Percentiles rank a stretch among this genome's conserved stretches.
Conservation (phyloP, 352 stramenopile species). For the Globisporangium acanthophoron region DNA sequence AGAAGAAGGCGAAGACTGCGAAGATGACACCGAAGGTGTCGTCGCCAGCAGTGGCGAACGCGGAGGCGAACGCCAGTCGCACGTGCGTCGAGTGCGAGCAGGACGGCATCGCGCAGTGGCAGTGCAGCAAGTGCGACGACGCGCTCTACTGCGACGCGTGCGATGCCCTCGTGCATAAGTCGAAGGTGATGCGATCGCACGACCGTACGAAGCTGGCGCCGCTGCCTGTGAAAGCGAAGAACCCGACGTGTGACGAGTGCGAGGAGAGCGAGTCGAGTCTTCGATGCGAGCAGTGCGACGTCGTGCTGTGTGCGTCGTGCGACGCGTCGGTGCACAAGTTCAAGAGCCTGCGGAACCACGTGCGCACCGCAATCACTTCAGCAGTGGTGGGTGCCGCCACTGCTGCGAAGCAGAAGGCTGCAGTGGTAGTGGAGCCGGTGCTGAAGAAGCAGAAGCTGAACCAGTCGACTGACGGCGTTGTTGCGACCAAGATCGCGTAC, state of each 20-base stretch:
- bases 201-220: conserved; percentile 32
- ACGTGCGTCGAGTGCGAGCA: conserved; percentile 69
- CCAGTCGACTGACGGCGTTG: neutral
- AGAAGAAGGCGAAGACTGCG: conserved; percentile 6
- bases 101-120: conserved; percentile 31
- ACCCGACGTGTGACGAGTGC: conserved; percentile 47
- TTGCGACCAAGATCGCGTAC: conserved; percentile 15
- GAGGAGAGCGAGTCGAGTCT: conserved; percentile 31
- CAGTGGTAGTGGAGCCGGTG: conserved; percentile 8
- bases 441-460: conserved; percentile 18
- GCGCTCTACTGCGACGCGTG: conserved; percentile 62
- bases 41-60: neutral
- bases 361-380: conserved; percentile 15
- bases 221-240: conserved; percentile 9
- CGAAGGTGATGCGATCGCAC: conserved; percentile 64
- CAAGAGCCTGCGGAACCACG: conserved; percentile 58
- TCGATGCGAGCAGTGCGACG: conserved; percentile 51
- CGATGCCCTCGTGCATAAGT: conserved; percentile 43
- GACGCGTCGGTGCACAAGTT: conserved; percentile 67
- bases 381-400: neutral
- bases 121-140: conserved; percentile 52
- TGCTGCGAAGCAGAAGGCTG: neutral
- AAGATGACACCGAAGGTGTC: neutral
- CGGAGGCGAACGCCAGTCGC: conserved; percentile 15
- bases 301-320: conserved; percentile 46